Base-by-base conservation (phyloP, 306 rosid genomes). In the Oemleria cerasiformis region DNA sequence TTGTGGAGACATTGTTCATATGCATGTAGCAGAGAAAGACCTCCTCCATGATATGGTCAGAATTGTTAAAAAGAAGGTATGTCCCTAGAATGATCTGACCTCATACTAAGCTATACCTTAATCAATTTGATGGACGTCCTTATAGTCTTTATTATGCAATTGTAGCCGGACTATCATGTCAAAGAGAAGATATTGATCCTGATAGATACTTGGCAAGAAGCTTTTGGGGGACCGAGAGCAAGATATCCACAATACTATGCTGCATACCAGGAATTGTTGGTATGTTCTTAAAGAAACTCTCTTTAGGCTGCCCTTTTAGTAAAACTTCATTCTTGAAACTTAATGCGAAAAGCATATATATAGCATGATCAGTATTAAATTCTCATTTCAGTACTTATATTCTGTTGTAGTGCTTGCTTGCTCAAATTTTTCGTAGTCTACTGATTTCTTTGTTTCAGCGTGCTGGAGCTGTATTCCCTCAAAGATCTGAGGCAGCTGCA, bases 181-280 rank as follows among this genome's bases (percentile, higher is more conserved):
- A 90, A 77, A 86, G 96, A 92, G 87, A 95, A 91, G 97, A 86
- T 95, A 82, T 70, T 95, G 82, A 74, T 47, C 74, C 90, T 95
- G 68, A 83, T 95, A 75, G 99, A 95, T 77, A 89, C 96, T 59
- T 95, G 99, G 99, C 97, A 95, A 92, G 99, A 95, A 79, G 99
- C 93, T 57, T 95, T 95, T 77, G 99, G 97, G 71, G 99, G 99
- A 63, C 83, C 96, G 25, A 92, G 96, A 73, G 96, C 93, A 74
- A 92, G 96, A 92, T 95, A 89, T 86, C 92, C 97, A 68, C 99
- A 95, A 73, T 92, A 87, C 63, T 91, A 84, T 83, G 92, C 89
- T 61, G 96, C 99, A 62, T 95, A 95, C 73, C 92, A 89, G 84
- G 99, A 95, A 68, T 77, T 95, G 77, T 73, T 95, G 99, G 99